These are phyloP conservation scores for Metschnikowia borealis DNA, from an alignment of 805 yeast species.

Conservation along the genomic window DNA sequence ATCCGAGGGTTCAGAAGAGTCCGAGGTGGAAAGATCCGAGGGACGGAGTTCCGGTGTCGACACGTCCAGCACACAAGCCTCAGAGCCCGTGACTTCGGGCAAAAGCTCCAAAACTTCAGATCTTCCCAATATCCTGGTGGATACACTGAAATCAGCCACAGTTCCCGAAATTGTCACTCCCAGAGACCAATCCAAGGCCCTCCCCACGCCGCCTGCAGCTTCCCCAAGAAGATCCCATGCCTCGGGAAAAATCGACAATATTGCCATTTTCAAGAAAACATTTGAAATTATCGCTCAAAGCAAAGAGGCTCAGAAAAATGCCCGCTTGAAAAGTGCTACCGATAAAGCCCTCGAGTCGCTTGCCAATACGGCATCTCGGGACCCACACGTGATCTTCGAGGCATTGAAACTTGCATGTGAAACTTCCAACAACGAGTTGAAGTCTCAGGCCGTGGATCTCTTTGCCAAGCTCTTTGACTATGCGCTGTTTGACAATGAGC, in stretches of 20 bases:
- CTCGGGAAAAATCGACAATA: slow-evolving; percentile 21
- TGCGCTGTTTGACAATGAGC: slow-evolving; percentile 58
- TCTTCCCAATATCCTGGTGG: neutral
- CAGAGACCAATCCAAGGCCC: neutral
- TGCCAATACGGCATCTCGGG: slow-evolving; percentile 33
- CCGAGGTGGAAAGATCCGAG: too few relatives aligned
- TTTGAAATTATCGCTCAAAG: slow-evolving; percentile 53
- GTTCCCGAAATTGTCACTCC: neutral
- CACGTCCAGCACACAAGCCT: too few relatives aligned
- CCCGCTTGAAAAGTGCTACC: slow-evolving; percentile 32
- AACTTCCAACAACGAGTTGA: slow-evolving; percentile 57
- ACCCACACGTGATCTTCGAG: slow-evolving; percentile 61
- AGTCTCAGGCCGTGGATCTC: slow-evolving; percentile 74
- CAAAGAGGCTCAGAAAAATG: slow-evolving; percentile 59
- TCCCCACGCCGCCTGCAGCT: neutral
- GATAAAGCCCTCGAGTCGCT: slow-evolving; percentile 43
- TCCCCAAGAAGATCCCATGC: neutral
- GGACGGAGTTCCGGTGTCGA: too few relatives aligned
- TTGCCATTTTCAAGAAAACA: slow-evolving; percentile 45
- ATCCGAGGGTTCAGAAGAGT: too few relatives aligned
- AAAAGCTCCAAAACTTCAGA: too few relatives aligned
- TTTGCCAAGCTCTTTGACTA: slow-evolving; percentile 87
- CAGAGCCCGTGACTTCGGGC: too few relatives aligned
- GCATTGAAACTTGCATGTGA: slow-evolving; percentile 76
- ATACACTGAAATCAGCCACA: neutral